Percentiles rank a stretch among this genome's conserved stretches.
Conservation (phyloP, 2,329 filamentous ascomycete genomes). For the Dothideomycetes sp. region DNA sequence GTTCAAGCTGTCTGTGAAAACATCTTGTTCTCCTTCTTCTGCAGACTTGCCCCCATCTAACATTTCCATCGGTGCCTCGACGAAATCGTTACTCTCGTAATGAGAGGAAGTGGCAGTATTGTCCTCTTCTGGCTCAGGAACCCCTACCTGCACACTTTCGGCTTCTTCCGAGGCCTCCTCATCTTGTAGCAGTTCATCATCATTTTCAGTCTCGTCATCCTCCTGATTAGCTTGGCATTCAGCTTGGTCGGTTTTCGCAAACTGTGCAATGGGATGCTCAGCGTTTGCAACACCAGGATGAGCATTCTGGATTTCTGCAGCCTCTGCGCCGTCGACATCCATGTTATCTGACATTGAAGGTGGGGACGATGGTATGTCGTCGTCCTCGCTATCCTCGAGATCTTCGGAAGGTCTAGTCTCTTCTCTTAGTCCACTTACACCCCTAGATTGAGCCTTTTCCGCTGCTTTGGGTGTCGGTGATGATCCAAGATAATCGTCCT, state of each 20-base stretch:
- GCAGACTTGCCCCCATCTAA: no score
- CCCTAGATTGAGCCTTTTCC: slow-evolving; percentile 10
- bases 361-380: slow-evolving; percentile 10
- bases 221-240: no score
- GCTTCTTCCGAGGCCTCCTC: no score
- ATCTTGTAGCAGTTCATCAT: no score
- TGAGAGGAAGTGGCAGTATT: no score
- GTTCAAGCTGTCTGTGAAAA: neutral
- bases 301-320: neutral
- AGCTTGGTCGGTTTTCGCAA: neutral
- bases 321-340: neutral
- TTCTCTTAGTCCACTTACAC: neutral
- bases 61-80: no score
- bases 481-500: slow-evolving; percentile 38
- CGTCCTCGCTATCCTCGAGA: slow-evolving; percentile 6
- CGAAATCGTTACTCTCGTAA: no score
- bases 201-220: no score
- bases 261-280: neutral
- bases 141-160: no score
- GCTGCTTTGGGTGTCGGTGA: slow-evolving; percentile 39
- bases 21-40: no score
- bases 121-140: no score
- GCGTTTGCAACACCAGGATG: neutral
- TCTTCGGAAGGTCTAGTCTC: slow-evolving; percentile 2
- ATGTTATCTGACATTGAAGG: slow-evolving; percentile 9